A percentile compares a stretch with the other conserved stretches of the same genome.
Evolutionary conservation across 192 early-diverging fungal species (phyloP).

Genomic region (Phlyctochytrium bullatum): DNA sequence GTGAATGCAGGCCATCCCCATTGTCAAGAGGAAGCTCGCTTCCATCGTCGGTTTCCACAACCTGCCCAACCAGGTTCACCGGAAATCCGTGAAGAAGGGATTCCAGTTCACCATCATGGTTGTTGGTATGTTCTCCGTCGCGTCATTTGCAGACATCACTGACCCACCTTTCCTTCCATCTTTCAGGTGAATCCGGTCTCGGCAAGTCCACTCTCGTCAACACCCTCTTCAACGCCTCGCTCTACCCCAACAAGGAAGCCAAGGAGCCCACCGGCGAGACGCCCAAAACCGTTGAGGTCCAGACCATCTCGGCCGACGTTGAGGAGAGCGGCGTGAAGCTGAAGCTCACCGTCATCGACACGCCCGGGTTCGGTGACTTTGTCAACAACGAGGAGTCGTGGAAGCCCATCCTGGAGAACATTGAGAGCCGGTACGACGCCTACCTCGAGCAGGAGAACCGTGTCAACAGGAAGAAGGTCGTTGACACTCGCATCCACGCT

Average conservation of each 20-base stretch:
- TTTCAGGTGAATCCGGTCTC: slow-evolving; percentile 54
- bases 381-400: slow-evolving; percentile 76
- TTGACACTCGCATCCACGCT: slow-evolving; percentile 83
- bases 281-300: slow-evolving; percentile 60
- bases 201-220: slow-evolving; percentile 66
- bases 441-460: slow-evolving; percentile 83
- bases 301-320: slow-evolving; percentile 45
- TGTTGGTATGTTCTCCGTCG: slow-evolving; percentile 42
- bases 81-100: slow-evolving; percentile 96
- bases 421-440: slow-evolving; percentile 92
- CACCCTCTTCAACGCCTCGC: slow-evolving; percentile 63
- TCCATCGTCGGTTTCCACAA: slow-evolving; percentile 57
- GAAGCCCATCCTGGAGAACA: slow-evolving; percentile 89
- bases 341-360: slow-evolving; percentile 95
- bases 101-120: slow-evolving; percentile 79
- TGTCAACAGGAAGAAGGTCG: slow-evolving; percentile 54
- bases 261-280: slow-evolving; percentile 66
- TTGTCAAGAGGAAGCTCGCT: slow-evolving; percentile 55
- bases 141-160: slow-evolving; percentile 1
- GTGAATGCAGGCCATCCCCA: slow-evolving; percentile 40
- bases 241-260: slow-evolving; percentile 86
- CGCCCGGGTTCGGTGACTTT: slow-evolving; percentile 77
- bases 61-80: slow-evolving; percentile 61
- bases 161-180: not conserved
- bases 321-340: slow-evolving; percentile 95